These are phyloP conservation scores for Tylopilus vinaceipallidus DNA, from an alignment of 768 basidiomycete genomes.

Conservation along the genomic window DNA sequence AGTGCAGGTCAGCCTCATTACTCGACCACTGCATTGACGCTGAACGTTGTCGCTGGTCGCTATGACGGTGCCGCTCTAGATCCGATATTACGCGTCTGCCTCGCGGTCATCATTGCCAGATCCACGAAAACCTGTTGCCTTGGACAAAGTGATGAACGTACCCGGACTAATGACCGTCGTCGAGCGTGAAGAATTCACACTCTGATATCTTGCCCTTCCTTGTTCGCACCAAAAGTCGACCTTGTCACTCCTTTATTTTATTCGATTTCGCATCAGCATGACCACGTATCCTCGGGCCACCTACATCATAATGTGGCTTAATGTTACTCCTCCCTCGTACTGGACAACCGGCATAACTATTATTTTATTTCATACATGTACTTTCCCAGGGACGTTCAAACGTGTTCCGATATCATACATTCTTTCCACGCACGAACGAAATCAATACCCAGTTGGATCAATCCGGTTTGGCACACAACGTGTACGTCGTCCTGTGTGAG, in stretches of 20 bases:
- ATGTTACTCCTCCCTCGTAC: not conserved
- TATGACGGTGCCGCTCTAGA: constrained; percentile 34
- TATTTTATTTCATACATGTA: constrained; percentile 6
- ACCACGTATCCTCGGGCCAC: not conserved
- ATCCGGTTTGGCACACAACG: not conserved
- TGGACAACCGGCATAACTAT: not conserved
- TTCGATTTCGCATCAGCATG: constrained; percentile 1
- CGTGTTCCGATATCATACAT: constrained; percentile 2
- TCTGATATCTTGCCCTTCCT: constrained; percentile 4
- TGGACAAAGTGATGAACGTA: constrained; percentile 58
- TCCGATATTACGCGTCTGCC: constrained; percentile 61
- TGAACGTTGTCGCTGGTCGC: not conserved
- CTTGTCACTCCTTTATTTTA: constrained; percentile 5
- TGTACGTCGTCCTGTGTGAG: not conserved
- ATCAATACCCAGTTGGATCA: not conserved
- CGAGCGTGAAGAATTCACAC: constrained; percentile 35
- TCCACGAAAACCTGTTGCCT: constrained; percentile 58
- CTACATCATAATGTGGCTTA: not conserved
- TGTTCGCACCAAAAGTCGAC: not conserved
- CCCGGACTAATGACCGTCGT: constrained; percentile 78
- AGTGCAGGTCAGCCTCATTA: constrained; percentile 48
- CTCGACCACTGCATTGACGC: not conserved
- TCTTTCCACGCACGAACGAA: not conserved
- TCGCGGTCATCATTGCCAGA: constrained; percentile 51
- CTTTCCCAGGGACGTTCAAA: not conserved